A percentile compares a stretch with the other conserved stretches of the same genome.
These are phyloP conservation scores for Cystofilobasidium ferigula DNA, from an alignment of 768 basidiomycete species.

Conservation along the genomic window DNA sequence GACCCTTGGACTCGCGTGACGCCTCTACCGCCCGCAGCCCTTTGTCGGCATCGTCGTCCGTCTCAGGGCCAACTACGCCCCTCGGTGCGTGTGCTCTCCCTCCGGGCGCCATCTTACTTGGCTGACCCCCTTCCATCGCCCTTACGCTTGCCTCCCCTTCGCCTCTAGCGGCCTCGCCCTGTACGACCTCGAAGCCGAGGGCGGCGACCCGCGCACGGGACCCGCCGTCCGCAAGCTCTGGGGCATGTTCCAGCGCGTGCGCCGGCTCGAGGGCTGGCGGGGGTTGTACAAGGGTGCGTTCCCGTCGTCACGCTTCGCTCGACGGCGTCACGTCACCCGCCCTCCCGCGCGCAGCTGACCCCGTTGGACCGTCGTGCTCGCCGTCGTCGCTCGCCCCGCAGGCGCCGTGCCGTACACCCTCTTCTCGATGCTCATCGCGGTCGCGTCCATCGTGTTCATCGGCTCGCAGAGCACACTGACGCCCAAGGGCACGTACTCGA, in stretches of 20 bases:
- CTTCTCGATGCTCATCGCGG: conserved; percentile 4
- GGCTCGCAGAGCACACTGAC: not conserved
- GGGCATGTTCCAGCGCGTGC: conserved; percentile 16
- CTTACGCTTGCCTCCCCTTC: not conserved
- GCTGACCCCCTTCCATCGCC: not conserved
- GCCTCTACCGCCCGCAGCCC: not conserved
- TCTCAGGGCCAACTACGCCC: conserved; percentile 17
- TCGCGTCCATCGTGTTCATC: conserved; percentile 11
- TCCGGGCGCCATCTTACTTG: not conserved
- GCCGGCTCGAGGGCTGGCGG: conserved; percentile 6
- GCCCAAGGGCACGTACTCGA: conserved; percentile 16
- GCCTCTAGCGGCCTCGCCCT: conserved; percentile 10
- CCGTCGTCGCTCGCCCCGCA: not conserved
- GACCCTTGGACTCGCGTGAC: not conserved
- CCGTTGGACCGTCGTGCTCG: not conserved
- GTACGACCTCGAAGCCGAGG: conserved; percentile 14
- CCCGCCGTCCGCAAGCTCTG: conserved; percentile 2
- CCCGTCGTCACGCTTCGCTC: not conserved
- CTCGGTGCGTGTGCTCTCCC: not conserved
- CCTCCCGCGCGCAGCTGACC: not conserved
- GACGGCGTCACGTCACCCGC: not conserved
- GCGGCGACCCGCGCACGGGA: conserved; percentile 6
- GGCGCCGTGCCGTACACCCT: conserved; percentile 4
- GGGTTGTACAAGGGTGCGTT: conserved; percentile 23
- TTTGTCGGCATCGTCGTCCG: conserved; percentile 7